phyloP scores from a whole-genome alignment of 495 filamentous ascomycete genomes.

The Stereocaulon alpinum region DNA sequence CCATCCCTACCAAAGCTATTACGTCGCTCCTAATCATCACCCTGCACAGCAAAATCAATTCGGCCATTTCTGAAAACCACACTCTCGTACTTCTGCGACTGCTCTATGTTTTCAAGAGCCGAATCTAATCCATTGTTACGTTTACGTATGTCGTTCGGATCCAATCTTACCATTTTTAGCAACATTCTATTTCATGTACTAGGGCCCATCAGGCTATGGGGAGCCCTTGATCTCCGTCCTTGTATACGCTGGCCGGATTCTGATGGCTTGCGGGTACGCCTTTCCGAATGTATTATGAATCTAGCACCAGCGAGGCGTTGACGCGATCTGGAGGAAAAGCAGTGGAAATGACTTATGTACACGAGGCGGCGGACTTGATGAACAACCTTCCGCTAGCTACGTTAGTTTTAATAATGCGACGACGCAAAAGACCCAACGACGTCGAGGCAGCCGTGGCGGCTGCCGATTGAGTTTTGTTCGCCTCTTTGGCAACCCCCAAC shows the following conservation, averaged over 20 bases:
- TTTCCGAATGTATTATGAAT: slow-evolving; percentile 3
- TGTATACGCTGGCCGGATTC: neutral
- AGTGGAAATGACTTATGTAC: neutral
- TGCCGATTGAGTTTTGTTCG: no score
- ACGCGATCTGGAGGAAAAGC: neutral
- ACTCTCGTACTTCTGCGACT: neutral
- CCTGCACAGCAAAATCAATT: slow-evolving; percentile 12
- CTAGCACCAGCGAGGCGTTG: slow-evolving; percentile 11
- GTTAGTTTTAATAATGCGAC: slow-evolving; percentile 5
- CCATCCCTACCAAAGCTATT: slow-evolving; percentile 65
- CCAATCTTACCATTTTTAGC: no score
- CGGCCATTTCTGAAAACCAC: slow-evolving; percentile 4
- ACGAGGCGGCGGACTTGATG: neutral
- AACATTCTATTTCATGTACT: neutral
- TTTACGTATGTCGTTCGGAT: no score
- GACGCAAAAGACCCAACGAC: neutral
- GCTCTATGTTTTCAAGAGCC: neutral
- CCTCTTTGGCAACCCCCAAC: no score
- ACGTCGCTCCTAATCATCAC: slow-evolving; percentile 36
- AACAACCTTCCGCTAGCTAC: neutral
- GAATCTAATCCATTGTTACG: neutral
- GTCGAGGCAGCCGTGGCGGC: no score
- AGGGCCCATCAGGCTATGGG: neutral
- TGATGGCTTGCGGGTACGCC: neutral
- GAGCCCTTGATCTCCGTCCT: neutral